Percentiles rank a stretch among this genome's conserved stretches.
Evolutionary conservation across 2,329 filamentous ascomycete species (phyloP).

Genomic region (Arthroderma sp.): DNA sequence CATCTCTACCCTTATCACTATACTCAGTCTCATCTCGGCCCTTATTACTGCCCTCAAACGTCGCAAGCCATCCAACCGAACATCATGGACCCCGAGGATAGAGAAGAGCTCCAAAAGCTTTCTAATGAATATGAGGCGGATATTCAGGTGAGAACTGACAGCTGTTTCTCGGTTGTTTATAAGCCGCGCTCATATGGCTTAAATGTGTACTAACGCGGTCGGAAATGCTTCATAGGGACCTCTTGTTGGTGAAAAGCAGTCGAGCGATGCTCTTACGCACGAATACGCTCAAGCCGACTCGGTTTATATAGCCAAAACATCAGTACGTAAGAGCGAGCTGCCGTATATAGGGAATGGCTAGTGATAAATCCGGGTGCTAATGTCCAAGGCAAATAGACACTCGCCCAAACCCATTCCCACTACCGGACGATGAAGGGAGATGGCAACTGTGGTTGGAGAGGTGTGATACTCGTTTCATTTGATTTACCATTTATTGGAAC

Average conservation of each 20-base stretch:
- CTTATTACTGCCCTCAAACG: not conserved
- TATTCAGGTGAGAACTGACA: conserved; percentile 34
- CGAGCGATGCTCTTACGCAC: conserved; percentile 62
- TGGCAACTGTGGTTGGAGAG: conserved; percentile 95
- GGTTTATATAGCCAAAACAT: conserved; percentile 73
- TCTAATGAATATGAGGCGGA: conserved; percentile 49
- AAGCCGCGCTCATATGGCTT: too few relatives aligned
- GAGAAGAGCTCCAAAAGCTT: conserved; percentile 49
- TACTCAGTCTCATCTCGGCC: not conserved
- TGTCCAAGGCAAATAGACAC: conserved; percentile 40
- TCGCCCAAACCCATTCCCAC: conserved; percentile 72
- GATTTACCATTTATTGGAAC: conserved; percentile 5
- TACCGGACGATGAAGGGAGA: conserved; percentile 83
- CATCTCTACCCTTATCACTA: not conserved
- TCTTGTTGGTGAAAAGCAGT: conserved; percentile 63
- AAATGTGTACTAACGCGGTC: too few relatives aligned
- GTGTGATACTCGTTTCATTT: conserved; percentile 43
- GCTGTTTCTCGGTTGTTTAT: not conserved
- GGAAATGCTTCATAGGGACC: conserved; percentile 49
- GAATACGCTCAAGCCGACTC: conserved; percentile 85
- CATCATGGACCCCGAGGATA: conserved; percentile 37
- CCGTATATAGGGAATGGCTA: conserved; percentile 3
- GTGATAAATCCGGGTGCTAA: not conserved
- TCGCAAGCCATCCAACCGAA: not conserved
- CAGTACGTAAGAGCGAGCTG: conserved; percentile 37